Percentiles rank a stretch among this genome's conserved stretches.
Evolutionary conservation across 2,329 filamentous ascomycete species (phyloP).

Genomic region (Ophiostoma tasmaniense): DNA sequence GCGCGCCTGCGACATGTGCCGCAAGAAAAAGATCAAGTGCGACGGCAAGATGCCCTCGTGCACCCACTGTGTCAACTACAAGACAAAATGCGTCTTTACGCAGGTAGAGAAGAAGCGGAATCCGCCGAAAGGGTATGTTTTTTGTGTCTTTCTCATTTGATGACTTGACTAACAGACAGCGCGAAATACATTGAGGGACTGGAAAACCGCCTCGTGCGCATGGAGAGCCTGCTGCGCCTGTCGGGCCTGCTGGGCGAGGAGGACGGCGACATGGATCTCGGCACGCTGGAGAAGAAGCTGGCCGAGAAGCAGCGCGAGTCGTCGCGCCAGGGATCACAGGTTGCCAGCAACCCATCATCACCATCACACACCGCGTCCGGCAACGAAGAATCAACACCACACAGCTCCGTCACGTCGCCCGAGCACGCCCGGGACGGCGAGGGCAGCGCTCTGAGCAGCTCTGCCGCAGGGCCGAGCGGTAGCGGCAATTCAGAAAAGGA

Average conservation of each 20-base stretch:
- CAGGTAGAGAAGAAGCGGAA: conserved; percentile 98
- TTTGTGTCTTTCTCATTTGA: too few species aligned
- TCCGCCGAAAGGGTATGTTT: conserved; percentile 66
- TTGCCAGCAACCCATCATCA: conserved; percentile 43
- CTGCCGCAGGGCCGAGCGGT: background rate
- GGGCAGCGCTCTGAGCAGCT: conserved; percentile 24
- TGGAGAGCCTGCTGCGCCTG: conserved; percentile 83
- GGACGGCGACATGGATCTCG: conserved; percentile 70
- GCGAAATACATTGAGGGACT: conserved; percentile 97
- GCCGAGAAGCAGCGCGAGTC: conserved; percentile 40
- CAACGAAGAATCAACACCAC: conserved; percentile 38
- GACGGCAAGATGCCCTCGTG: conserved; percentile 93
- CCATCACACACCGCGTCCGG: conserved; percentile 40
- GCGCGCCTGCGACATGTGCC: conserved; percentile 70
- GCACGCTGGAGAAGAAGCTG: conserved; percentile 72
- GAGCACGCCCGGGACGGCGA: conserved; percentile 29
- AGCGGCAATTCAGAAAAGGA: background rate
- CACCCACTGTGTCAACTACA: conserved; percentile 94
- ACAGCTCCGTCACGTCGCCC: conserved; percentile 48
- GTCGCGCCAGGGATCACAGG: conserved; percentile 42
- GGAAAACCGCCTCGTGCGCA: conserved; percentile 87
- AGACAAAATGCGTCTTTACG: conserved; percentile 94
- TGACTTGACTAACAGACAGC: background rate
- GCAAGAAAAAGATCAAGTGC: conserved; percentile 96
- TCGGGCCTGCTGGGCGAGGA: conserved; percentile 82